These are phyloP conservation scores for Backusella morwellensis DNA, from an alignment of 192 early-diverging fungal genomes.

Conservation along the genomic window DNA sequence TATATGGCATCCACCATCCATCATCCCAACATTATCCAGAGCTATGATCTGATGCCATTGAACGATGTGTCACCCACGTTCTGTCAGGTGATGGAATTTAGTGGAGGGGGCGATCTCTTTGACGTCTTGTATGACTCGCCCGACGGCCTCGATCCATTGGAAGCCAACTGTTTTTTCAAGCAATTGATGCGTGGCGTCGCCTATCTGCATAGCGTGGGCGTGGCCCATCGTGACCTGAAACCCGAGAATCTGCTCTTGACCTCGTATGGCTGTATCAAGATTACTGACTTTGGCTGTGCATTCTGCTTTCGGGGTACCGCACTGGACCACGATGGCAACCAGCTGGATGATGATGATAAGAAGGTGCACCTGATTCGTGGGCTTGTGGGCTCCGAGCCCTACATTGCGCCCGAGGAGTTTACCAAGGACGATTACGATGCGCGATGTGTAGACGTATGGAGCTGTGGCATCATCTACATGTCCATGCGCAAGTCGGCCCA, in stretches of 20 bases:
- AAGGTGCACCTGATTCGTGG: constrained; percentile 70
- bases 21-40: constrained; percentile 77
- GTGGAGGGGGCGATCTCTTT: constrained; percentile 79
- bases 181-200: constrained; percentile 75
- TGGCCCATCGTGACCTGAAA: constrained; percentile 82
- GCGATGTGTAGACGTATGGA: constrained; percentile 15
- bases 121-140: constrained; percentile 62
- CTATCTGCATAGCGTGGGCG: constrained; percentile 79
- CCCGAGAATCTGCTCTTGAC: constrained; percentile 84
- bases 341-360: constrained; percentile 68
- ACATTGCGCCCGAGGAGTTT: constrained; percentile 79
- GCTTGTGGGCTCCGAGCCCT: constrained; percentile 77
- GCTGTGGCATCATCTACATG: constrained; percentile 37
- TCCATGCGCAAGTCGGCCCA: constrained; percentile 33
- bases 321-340: not conserved
- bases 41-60: constrained; percentile 70
- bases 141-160: constrained; percentile 47
- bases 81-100: constrained; percentile 83
- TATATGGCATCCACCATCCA: constrained; percentile 78
- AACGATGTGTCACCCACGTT: constrained; percentile 58
- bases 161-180: constrained; percentile 67
- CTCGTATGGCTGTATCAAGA: constrained; percentile 65
- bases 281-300: constrained; percentile 83
- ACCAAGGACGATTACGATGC: constrained; percentile 46
- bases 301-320: constrained; percentile 62